Evolutionary conservation across 352 stramenopile species (phyloP), one percentile per base, ranked within the genome.

Genomic region (Globisporangium ultimum): DNA sequence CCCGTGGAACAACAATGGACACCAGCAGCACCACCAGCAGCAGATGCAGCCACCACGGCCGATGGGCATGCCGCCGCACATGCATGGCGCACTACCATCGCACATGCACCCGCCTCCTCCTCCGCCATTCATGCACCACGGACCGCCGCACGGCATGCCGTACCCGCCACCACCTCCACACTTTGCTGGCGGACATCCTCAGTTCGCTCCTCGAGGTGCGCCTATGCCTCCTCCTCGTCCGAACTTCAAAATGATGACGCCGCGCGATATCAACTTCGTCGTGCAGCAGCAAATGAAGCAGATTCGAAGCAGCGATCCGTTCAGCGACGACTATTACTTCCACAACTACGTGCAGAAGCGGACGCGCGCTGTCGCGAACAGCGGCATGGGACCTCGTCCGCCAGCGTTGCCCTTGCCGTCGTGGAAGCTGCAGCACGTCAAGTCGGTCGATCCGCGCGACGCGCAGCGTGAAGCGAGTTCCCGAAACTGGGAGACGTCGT

Each of bases 241-340:
- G 47, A 47, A 52, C 7, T 93, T 91, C 56, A 88, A 93, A 68
- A 88, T 95, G 76, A 95, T 95, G 85, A 91, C 78, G 21, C 76
- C 81, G 21, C 81, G 85, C 28, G 85, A 95, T 54, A 84, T 95
- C 60, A 87, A 87, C 46, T 95, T 93, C 36, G 84, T 95, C 21
- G 73, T 91, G 55, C 85, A 95, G 63, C 80, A 90, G 57, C 83
- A 92, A 53, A 84, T 89, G 78, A 95, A 95, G 75, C 80, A 85
- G 71, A 73, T 95, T 28, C 83, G 84, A 21, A 85, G 73, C n/a
- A 92, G 83, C 58, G 85, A 95, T 49, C 85, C 85, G 50, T 95
- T 93, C 67, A 95, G 83, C 63, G 85, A 95, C 60, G 85, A 95
- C 67, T 93, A 95, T 60, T 95, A 93, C 55, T 95, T 90, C 59